Percentiles rank a stretch among this genome's conserved stretches.
Evolutionary conservation across 2,329 filamentous ascomycete genomes (phyloP).

Genomic region (Ophiostoma ips): DNA sequence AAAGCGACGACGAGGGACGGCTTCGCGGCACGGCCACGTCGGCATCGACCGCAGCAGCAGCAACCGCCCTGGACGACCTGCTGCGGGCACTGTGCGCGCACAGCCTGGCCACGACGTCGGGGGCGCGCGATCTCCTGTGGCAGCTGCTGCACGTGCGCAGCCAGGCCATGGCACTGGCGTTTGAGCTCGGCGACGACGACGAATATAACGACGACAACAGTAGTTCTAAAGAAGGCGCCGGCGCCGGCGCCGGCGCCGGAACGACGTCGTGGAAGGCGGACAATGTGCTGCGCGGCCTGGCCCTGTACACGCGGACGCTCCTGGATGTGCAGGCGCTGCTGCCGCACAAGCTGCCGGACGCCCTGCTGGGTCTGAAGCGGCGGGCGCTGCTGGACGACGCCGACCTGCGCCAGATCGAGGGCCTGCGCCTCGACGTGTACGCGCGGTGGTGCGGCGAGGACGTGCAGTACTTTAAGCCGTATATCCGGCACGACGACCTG

Average conservation of each 20-base stretch:
- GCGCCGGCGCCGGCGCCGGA: no score
- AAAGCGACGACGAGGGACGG: not conserved
- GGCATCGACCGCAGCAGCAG: not conserved
- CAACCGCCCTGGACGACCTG: slow-evolving; percentile 31
- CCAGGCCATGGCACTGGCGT: slow-evolving; percentile 49
- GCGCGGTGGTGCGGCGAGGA: slow-evolving; percentile 71
- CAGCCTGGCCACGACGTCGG: slow-evolving; percentile 66
- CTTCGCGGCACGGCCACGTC: not conserved
- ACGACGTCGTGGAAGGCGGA: slow-evolving; percentile 20
- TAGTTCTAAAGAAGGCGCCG: slow-evolving; percentile 15
- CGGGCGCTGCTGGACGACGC: slow-evolving; percentile 59
- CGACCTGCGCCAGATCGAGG: slow-evolving; percentile 50
- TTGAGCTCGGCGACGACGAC: slow-evolving; percentile 35
- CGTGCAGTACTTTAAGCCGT: slow-evolving; percentile 73
- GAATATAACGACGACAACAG: slow-evolving; percentile 11
- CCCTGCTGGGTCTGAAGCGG: slow-evolving; percentile 54
- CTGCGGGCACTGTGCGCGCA: slow-evolving; percentile 69
- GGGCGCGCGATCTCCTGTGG: slow-evolving; percentile 61
- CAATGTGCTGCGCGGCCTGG: slow-evolving; percentile 50
- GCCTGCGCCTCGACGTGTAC: slow-evolving; percentile 63
- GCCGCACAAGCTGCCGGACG: slow-evolving; percentile 56
- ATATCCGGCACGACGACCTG: slow-evolving; percentile 68
- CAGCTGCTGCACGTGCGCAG: slow-evolving; percentile 65
- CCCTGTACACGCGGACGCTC: slow-evolving; percentile 63
- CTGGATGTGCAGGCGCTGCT: slow-evolving; percentile 55